These are phyloP conservation scores for Ceratobasidium sp. DNA, from an alignment of 1,284 basidiomycete genomes.

Conservation along the genomic window DNA sequence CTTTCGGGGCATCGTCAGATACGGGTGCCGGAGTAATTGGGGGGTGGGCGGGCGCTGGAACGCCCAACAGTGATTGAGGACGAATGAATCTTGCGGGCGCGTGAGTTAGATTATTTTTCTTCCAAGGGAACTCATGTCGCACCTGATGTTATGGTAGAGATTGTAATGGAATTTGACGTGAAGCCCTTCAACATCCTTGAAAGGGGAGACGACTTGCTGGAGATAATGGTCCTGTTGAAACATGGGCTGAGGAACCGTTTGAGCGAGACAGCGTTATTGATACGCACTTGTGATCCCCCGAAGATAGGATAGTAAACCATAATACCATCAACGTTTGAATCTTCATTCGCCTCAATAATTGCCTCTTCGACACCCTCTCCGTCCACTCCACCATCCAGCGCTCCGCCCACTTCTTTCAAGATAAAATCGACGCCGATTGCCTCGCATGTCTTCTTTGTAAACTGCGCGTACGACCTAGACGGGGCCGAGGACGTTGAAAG, in stretches of 20 bases:
- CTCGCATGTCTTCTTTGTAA: constrained; percentile 92
- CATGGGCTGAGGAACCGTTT: constrained; percentile 44
- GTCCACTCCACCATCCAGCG: constrained; percentile 65
- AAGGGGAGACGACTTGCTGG: constrained; percentile 94
- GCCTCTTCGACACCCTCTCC: constrained; percentile 91
- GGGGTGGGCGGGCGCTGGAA: constrained; percentile 52
- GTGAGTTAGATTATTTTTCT: not conserved
- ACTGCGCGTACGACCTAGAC: constrained; percentile 92
- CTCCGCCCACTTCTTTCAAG: constrained; percentile 65
- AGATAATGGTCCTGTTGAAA: constrained; percentile 89
- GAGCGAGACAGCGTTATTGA: constrained; percentile 52
- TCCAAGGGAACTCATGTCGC: not conserved
- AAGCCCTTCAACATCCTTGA: constrained; percentile 97
- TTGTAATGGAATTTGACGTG: constrained; percentile 98
- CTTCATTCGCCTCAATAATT: constrained; percentile 94
- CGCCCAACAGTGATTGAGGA: constrained; percentile 70
- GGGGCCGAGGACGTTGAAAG: constrained; percentile 89
- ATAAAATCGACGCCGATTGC: constrained; percentile 91
- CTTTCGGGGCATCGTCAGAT: constrained; percentile 65
- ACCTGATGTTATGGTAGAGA: constrained; percentile 88
- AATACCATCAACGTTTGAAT: constrained; percentile 89
- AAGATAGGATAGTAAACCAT: constrained; percentile 98
- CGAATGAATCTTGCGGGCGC: constrained; percentile 81
- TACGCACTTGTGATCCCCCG: constrained; percentile 80
- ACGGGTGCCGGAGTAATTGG: constrained; percentile 45